Evolutionary conservation across 805 yeast species (phyloP), one percentile per base, ranked within the genome.

Genomic region (Pichia exigua): DNA sequence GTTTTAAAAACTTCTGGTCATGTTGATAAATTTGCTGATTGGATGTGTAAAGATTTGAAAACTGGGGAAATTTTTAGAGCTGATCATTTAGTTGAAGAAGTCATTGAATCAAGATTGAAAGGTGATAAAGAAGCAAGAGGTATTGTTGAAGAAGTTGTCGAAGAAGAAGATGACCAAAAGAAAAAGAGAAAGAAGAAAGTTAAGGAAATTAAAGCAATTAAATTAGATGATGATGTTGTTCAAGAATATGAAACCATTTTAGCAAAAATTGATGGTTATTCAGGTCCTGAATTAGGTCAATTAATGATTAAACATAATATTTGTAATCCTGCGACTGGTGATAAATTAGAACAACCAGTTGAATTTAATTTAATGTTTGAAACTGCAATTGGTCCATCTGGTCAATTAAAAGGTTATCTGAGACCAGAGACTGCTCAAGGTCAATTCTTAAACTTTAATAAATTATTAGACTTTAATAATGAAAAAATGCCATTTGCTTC

Each of bases 351-450:
- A 70, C 85, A 85, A 44, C 99, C 99, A 59, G 81, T 76, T 62
- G 97, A 91, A 70, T 94, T 94, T 82, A 94, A 94, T 76, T 81
- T 94, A 70, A 94, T 94, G 99, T 94, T 94, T 68, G 98, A 92
- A 73, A 94, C 99, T 54, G 96, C 96, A 52, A 95, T 94, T 69
- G 99, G 99, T 50, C 99, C 99, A 55, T 87, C 97, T 49, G 99
- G 99, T 65, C 89, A 85, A 68, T 74, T 91, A 69, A 91, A 87
- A 76, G 99, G 99, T 60, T 94, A 80, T 73, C 73, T 94, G 66
- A 84, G 99, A 73, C 99, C 99, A 55, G 99, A 94, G 76, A 94
- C 99, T 57, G 99, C 99, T 26, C 99, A 94, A 77, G 99, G 99
- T 65, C 99, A 94, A 75, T 94, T 94, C 70, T 78, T 94, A 67